Conservation (phyloP, 2,329 filamentous ascomycete species). For the Sporothrix inflata region DNA sequence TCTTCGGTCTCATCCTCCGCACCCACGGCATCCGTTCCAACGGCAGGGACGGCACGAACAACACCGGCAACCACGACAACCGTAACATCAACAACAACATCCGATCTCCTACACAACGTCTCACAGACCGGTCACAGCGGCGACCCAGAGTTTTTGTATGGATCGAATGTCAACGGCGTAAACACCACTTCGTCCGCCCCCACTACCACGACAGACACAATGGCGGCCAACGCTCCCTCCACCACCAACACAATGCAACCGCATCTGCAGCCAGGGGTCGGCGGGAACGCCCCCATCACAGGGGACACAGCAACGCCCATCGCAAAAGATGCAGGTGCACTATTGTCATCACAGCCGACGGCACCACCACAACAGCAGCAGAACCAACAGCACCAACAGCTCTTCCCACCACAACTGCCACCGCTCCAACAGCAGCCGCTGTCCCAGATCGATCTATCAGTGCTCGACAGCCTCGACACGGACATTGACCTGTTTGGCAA, state of each 20-base stretch:
- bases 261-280: background rate
- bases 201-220: background rate
- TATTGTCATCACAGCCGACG: too few relatives aligned
- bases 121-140: background rate
- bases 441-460: slow-evolving; percentile 35
- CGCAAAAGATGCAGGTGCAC: background rate
- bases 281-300: background rate
- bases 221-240: background rate
- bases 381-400: too few relatives aligned
- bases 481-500: slow-evolving; percentile 59
- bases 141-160: background rate
- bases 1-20: background rate
- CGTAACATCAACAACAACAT: background rate
- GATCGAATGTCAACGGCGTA: background rate
- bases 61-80: background rate
- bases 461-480: slow-evolving; percentile 45
- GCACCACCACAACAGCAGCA: background rate
- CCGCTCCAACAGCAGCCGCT: background rate
- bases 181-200: background rate
- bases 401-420: background rate
- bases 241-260: background rate
- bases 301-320: background rate
- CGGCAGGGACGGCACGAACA: background rate
- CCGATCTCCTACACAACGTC: background rate
- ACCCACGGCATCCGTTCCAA: background rate